A percentile compares a stretch with the other conserved stretches of the same genome.
These are phyloP conservation scores for Somion occarium DNA, from an alignment of 1,284 basidiomycete genomes.

Conservation along the genomic window DNA sequence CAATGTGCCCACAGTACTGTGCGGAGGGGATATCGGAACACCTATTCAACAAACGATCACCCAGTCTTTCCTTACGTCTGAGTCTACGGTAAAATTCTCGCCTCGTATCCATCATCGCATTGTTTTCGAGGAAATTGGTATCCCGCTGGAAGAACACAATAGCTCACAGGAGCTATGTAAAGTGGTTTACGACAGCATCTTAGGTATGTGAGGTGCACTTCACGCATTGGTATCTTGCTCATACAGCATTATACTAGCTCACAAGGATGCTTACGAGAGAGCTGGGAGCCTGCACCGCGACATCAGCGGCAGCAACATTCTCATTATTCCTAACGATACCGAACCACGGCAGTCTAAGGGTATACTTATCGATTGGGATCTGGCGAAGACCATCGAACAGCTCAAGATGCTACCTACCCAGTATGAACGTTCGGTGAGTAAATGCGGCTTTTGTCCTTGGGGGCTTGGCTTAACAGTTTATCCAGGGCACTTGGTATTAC, in stretches of 20 bases:
- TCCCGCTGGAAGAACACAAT: slow-evolving; percentile 1
- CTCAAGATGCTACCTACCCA: no score
- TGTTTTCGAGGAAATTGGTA: background rate
- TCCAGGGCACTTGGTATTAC: slow-evolving; percentile 1
- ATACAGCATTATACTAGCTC: no score
- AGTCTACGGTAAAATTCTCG: no score
- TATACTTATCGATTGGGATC: slow-evolving; percentile 4
- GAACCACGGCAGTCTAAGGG: background rate
- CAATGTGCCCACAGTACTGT: background rate
- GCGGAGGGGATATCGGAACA: slow-evolving; percentile 2
- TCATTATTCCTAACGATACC: no score
- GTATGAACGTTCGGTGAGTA: no score
- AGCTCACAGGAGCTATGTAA: no score
- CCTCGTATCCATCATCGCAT: slow-evolving; percentile 1
- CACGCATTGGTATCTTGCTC: no score
- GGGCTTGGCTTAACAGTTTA: background rate
- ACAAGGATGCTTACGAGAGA: background rate
- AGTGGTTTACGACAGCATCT: no score
- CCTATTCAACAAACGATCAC: background rate
- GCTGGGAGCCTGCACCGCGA: slow-evolving; percentile 1
- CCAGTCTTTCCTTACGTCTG: background rate
- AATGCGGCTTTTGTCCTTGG: no score
- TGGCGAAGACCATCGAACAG: background rate
- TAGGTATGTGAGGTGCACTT: no score
- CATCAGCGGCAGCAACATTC: slow-evolving; percentile 5